Percentiles rank a stretch among this genome's conserved stretches.
Evolutionary conservation across 306 rosid genomes (phyloP).

Genomic region (Ammopiptanthus mongolicus): DNA sequence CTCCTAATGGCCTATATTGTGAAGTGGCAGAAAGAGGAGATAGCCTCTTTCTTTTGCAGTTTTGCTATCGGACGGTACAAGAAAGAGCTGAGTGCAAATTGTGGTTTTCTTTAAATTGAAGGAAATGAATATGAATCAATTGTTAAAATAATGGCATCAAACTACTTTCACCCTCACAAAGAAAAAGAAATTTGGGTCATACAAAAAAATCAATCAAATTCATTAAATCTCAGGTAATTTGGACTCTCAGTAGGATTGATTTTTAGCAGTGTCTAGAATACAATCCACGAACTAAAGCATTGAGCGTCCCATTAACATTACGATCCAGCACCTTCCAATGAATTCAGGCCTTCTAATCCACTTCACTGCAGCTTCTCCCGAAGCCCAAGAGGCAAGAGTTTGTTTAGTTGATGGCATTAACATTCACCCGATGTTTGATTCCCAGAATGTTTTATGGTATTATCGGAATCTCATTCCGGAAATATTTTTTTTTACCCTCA

Average conservation of each 20-base stretch:
- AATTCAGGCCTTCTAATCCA: conserved; percentile 42
- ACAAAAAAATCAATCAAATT: conserved; percentile 3
- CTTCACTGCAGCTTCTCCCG: conserved; percentile 67
- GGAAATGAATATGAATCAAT: neutral
- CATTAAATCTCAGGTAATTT: neutral
- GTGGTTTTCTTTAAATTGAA: neutral
- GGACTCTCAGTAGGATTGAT: neutral
- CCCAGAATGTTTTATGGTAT: too few relatives aligned
- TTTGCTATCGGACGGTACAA: too few relatives aligned
- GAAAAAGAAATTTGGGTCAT: neutral
- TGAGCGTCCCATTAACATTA: conserved; percentile 18
- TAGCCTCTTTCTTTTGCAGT: too few relatives aligned
- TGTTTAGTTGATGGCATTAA: neutral
- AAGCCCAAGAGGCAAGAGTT: neutral
- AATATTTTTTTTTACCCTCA: too few relatives aligned
- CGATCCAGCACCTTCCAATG: conserved; percentile 41
- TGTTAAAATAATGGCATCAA: neutral
- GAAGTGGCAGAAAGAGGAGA: too few relatives aligned
- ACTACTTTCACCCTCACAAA: neutral
- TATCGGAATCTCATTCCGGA: too few relatives aligned
- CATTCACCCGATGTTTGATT: too few relatives aligned
- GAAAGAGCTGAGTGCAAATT: too few relatives aligned
- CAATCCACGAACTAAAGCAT: conserved; percentile 20
- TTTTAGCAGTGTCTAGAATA: neutral
- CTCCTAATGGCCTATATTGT: too few relatives aligned